These are phyloP conservation scores for Citrullus amarus DNA, from an alignment of 306 rosid genomes.

Conservation along the genomic window DNA sequence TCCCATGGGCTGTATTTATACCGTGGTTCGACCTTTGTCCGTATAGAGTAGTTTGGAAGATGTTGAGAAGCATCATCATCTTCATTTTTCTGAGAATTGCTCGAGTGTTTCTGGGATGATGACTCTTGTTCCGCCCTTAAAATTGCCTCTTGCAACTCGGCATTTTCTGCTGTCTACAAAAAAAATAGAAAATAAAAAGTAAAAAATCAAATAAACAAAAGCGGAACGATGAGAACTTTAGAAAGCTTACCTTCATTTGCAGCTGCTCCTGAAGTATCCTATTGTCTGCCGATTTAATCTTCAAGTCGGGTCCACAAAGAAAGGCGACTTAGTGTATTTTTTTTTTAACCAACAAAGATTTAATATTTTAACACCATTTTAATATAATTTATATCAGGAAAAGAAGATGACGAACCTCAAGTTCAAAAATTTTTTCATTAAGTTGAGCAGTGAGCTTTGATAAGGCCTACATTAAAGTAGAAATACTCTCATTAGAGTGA, in stretches of 20 bases:
- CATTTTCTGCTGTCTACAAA: slow-evolving; percentile 44
- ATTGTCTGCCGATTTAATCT: slow-evolving; percentile 84
- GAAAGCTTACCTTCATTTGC: slow-evolving; percentile 47
- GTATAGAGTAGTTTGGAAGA: slow-evolving; percentile 19
- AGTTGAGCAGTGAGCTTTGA: slow-evolving; percentile 59
- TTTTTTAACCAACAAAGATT: background rate
- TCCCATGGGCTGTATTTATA: slow-evolving; percentile 18
- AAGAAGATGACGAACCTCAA: slow-evolving; percentile 55
- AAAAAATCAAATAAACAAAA: slow-evolving; percentile 9
- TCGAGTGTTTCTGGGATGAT: slow-evolving; percentile 23
- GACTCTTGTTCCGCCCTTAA: slow-evolving; percentile 45
- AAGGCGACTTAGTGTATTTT: background rate
- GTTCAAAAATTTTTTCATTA: slow-evolving; percentile 66
- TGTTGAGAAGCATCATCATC: slow-evolving; percentile 15
- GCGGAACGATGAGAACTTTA: slow-evolving; percentile 1
- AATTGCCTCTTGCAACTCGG: slow-evolving; percentile 68
- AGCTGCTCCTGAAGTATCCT: slow-evolving; percentile 85
- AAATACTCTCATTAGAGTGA: slow-evolving; percentile 13
- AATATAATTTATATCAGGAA: slow-evolving; percentile 2
- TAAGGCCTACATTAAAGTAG: slow-evolving; percentile 37
- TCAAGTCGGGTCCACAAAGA: slow-evolving; percentile 20
- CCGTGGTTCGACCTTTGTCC: slow-evolving; percentile 20
- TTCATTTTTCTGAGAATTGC: slow-evolving; percentile 17
- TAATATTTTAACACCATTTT: slow-evolving; percentile 4
- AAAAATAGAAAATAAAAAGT: background rate